Base-by-base conservation (phyloP, 345 rosid species). In the Euphorbia peplus region DNA sequence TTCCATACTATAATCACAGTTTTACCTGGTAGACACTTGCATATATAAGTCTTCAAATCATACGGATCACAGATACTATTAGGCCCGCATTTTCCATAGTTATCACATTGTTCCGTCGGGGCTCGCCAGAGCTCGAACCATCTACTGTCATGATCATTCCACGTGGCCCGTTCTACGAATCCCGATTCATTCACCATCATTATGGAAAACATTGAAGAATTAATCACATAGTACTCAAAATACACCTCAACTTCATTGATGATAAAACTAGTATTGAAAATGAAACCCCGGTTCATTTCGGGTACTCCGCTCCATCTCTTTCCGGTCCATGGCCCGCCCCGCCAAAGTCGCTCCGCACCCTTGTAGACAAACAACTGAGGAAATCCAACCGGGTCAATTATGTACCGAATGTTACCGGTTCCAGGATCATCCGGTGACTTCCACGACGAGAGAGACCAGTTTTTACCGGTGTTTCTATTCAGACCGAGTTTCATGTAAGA, bases 261-360 rank as follows among this genome's bases (percentile, higher is more conserved):
- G 37, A 83, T 79, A 65, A 55, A 78, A 0, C 65, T 74, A 26
- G 66, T 22, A 35, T 74, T 77, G 28, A 71, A 84, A 44, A 83
- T 86, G 55, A 29, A 82, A 52, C 12, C 52, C 13, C 13, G 47
- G 4, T 76, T 67, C 91, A 89, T 86, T 59, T 75, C 83, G 3
- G 92, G 96, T 19, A 91, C 83, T n/a, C 92, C 93, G 55, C 80
- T 87, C 95, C 85, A 87, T 70, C 86, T 79, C 18, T 55, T 66
- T 5, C 91, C 90, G 8, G 84, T 87, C 92, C 90, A 84, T 22
- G 87, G 70, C 4, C 93, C 93, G 5, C 64, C 70, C 46, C 95
- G 85, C 88, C 86, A 87, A 64, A 66, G 47, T 5, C 56, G 70
- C 6, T 0, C 13, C 12, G 42, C 30, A 24, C 80, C 87, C n/a